Base-by-base conservation (phyloP, 179 eudicot species). In the Beta macrorhiza region DNA sequence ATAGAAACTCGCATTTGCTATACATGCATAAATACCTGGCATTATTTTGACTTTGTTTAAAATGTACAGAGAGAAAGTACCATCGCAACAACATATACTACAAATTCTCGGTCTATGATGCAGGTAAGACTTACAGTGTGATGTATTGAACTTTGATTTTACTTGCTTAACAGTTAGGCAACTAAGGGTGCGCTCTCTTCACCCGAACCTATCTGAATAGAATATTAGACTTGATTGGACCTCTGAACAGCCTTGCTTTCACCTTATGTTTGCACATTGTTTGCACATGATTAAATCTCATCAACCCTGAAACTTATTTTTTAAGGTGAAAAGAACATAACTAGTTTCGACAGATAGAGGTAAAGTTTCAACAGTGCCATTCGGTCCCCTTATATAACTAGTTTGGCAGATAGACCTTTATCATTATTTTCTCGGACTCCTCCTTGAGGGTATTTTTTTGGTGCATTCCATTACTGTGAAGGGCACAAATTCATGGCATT, bases 71-170 rank as follows among this genome's bases (percentile, higher is more conserved):
- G 81, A 77, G 98, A 94, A 82, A 87, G 87, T 74, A 91, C 89
- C 77, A 91, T 97, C 67, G 87, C 88, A 82, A 94, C 99, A 10
- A 91, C 99, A 59, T 97, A 92, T 81, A 91, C 97, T 25, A 87
- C 97, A 85, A 97, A 97, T 81, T 80, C 84, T 44, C 91, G 89
- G 83, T 93, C 99, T 17, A 97, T 97, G 99, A 97, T 97, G 99
- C 99, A 94, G 90, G 99, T 92, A 88, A 82, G 89, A 55, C 63
- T 72, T 37, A 44, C 71, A 42, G n/a, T 67, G 72, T 37, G 51
- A 19, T 69, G 7, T 44, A 9, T 65, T 44, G 37, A 20, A 44
- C 20, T 69, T 3, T 19, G 53, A 47, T 5, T 69, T 5, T 69
- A 17, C 9, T 67, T 69, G 73, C 16, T n/a, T 42, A 69, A 5